A percentile compares a stretch with the other conserved stretches of the same genome.
These are phyloP conservation scores for Coemansia sp. DNA, from an alignment of 192 early-diverging fungal genomes.

Conservation along the genomic window DNA sequence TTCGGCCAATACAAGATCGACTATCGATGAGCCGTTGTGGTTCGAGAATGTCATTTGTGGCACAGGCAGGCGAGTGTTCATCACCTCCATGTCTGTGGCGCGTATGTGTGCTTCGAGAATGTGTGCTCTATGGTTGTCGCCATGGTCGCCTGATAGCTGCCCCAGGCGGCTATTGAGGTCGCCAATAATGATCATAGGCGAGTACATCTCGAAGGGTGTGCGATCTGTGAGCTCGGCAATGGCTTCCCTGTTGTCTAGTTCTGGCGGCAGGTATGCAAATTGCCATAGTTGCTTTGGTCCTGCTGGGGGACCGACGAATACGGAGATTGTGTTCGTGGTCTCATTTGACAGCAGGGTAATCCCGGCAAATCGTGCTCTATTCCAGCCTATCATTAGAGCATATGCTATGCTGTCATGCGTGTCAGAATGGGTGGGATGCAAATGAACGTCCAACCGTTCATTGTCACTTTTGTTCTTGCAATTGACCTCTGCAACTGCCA, in stretches of 20 bases:
- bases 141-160: too few species aligned
- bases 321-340: not conserved
- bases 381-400: not conserved
- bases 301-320: not conserved
- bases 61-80: too few species aligned
- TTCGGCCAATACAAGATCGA: not conserved
- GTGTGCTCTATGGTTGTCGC: too few species aligned
- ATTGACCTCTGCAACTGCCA: not conserved
- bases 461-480: not conserved
- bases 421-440: not conserved
- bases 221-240: too few species aligned
- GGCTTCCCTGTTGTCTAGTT: too few species aligned
- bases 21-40: not conserved
- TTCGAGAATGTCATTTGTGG: not conserved
- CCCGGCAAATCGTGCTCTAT: not conserved
- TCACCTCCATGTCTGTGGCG: too few species aligned
- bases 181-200: too few species aligned
- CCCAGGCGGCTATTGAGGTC: too few species aligned
- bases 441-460: not conserved
- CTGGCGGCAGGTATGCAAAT: not conserved
- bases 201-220: too few species aligned
- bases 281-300: not conserved
- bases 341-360: not conserved
- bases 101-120: too few species aligned
- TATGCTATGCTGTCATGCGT: not conserved